Evolutionary conservation across 257 asterid genomes (phyloP), one percentile per base, ranked within the genome.

Genomic region (Forsythia suspensa): DNA sequence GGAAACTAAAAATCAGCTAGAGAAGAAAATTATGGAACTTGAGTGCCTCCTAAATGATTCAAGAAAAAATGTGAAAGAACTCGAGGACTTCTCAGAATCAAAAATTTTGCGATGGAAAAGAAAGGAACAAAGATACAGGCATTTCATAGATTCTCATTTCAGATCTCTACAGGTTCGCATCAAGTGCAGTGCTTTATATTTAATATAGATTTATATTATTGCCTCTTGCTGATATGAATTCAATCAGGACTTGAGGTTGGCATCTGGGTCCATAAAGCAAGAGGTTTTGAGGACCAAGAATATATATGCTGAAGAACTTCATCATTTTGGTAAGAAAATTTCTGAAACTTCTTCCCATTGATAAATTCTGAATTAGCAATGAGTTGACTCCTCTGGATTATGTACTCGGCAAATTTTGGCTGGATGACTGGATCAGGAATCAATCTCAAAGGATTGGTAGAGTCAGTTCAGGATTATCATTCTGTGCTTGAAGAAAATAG

Each of bases 381-480:
- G 57, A 74, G 21, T 66, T 44, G 69, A 61, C 16, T 84, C 65
- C 70, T 12, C 43, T 36, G 38, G 11, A 37, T 48, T 39, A 38
- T 78, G 38, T 71, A 68, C 80, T 76, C 42, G 55, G 7, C 51
- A 42, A 6, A 21, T 77, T 82, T 69, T 24, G 18, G 65, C 29
- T 74, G 46, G 79, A 24, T 24, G 18, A 57, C 29, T 74, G 46
- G 79, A 24, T 74, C 85, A 94, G 98, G 96, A 76, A 76, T 85
- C 70, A 92, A 94, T 82, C 93, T 96, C 80, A 85, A 87, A 78
- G 91, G 88, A 77, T 72, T 94, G 80, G 83, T 88, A 42, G 96
- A 92, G 66, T 96, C 97, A 81, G 97, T 98, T 68, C 96, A 94
- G 84, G 91, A 86, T 84, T 92, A 92, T 83, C 96, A 93, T 76